Evolutionary conservation across 495 filamentous ascomycete species (phyloP), one percentile per base, ranked within the genome.

Genomic region (Emericellopsis terricola): DNA sequence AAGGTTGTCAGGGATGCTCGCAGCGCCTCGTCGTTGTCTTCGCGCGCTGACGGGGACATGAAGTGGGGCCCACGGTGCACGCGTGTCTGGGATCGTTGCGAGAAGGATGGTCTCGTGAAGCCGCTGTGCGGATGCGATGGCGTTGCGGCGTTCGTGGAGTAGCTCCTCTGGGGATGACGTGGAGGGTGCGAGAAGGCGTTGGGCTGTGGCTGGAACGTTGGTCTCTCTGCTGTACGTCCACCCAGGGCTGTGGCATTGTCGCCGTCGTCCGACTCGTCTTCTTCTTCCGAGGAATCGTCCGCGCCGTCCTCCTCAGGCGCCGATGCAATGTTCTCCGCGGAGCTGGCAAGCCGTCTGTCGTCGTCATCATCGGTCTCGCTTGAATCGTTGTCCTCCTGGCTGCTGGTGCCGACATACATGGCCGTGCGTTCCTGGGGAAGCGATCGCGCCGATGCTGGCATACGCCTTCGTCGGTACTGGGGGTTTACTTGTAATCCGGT

Each of bases 1-100:
- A 97, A 69, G 2, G 89, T 97, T 5, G 85, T 92, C 3, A 97
- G 64, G 37, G 81, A 91, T 5, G 89, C 84, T 24, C 89, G 75
- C 1, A 97, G 70, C 0, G 86, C 89, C 16, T 83, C 87, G 50
- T 97, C 89, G 43, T 94, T 84, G 36, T 94, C 85, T 16, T 80
- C 72, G 40, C 78, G 76, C 46, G 82, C 71, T 3, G 76, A 73
- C 2, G 85, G 79, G 1, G 80, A 77, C 39, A 84, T 71, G 46
- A 77, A 66, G 46, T 68, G 65, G 37, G 60, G 68, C 20, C 47
- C 47, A 29, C 74, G 72, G 34, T 63, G 62, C 18, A 52, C 30
- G 30, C 60, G 52, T 10, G 52, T 52, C 18, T 56, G 45, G 3
- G 57, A 52, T 33, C 57, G 53, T 23, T 47, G 42, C 30, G 50